A percentile compares a stretch with the other conserved stretches of the same genome.
These are phyloP conservation scores for Schwanniomyces yamadae DNA, from an alignment of 805 yeast species.

Conservation along the genomic window DNA sequence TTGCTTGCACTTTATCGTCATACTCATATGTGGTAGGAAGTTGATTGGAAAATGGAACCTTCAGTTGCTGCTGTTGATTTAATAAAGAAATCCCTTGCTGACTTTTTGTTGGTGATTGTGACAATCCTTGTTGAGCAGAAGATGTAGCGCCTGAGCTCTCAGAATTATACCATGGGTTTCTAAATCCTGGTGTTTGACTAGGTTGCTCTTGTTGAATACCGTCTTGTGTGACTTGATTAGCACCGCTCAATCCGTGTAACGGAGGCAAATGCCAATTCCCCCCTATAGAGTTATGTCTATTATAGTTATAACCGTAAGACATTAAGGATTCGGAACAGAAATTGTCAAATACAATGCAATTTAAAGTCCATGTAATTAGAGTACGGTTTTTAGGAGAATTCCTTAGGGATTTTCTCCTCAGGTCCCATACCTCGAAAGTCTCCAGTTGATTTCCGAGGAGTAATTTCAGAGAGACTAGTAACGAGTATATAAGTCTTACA, in stretches of 20 bases:
- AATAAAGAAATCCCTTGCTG: slow-evolving; percentile 23
- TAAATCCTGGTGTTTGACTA: slow-evolving; percentile 28
- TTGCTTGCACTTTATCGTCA: slow-evolving; percentile 22
- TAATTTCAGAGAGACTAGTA: too few relatives aligned
- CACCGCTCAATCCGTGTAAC: slow-evolving; percentile 17
- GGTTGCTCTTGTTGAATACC: slow-evolving; percentile 10
- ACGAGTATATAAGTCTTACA: too few relatives aligned
- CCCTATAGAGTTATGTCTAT: slow-evolving; percentile 38
- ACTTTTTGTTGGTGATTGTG: slow-evolving; percentile 30
- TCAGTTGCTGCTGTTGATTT: slow-evolving; percentile 25
- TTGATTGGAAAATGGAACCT: slow-evolving; percentile 43
- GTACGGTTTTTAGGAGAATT: too few relatives aligned
- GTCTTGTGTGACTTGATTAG: slow-evolving; percentile 5
- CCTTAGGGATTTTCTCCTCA: slow-evolving; percentile 3
- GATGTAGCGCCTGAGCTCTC: slow-evolving; percentile 8
- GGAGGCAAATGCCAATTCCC: slow-evolving; percentile 39
- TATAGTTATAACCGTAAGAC: slow-evolving; percentile 33
- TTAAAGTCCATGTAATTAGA: too few relatives aligned
- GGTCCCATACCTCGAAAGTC: too few relatives aligned
- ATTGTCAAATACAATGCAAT: not conserved
- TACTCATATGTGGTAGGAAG: slow-evolving; percentile 52
- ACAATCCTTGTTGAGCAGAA: slow-evolving; percentile 8
- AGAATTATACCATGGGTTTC: slow-evolving; percentile 44
- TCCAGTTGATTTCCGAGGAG: too few relatives aligned
- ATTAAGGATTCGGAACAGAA: slow-evolving; percentile 12